phyloP scores from a whole-genome alignment of 441 rosid species.

The Arabidopsis hybrid region DNA sequence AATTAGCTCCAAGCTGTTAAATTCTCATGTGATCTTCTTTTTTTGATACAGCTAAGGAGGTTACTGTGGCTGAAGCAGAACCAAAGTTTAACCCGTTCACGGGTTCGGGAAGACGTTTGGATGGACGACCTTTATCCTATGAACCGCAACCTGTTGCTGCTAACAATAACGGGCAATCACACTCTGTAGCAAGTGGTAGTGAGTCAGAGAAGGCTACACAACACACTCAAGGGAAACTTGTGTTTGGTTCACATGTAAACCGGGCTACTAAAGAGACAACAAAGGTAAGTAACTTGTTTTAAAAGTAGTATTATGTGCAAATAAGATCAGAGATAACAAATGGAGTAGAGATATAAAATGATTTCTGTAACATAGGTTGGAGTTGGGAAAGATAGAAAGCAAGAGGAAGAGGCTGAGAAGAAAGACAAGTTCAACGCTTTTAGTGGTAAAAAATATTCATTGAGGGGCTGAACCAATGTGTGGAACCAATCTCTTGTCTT shows the following conservation, averaged over 20 bases:
- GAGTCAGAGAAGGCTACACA: conserved; percentile 51
- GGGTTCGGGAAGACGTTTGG: too few species aligned
- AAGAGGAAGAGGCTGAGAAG: conserved; percentile 55
- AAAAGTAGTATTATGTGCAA: too few species aligned
- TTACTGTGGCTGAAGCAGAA: conserved; percentile 51
- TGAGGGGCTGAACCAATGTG: conserved; percentile 53
- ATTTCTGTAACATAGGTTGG: conserved; percentile 20
- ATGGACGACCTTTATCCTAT: conserved; percentile 59
- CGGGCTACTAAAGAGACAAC: neutral
- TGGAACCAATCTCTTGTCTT: too few species aligned
- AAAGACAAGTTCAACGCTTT: conserved; percentile 84
- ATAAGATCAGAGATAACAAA: neutral
- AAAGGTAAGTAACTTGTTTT: neutral
- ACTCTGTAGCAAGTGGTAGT: conserved; percentile 50
- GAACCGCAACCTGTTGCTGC: conserved; percentile 45
- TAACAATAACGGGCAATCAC: conserved; percentile 52
- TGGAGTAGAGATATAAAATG: neutral
- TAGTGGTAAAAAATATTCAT: conserved; percentile 77
- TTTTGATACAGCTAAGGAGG: conserved; percentile 59
- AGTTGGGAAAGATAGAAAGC: conserved; percentile 44
- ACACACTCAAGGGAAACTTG: conserved; percentile 89
- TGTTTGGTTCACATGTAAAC: conserved; percentile 55
- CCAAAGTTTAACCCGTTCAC: conserved; percentile 55
- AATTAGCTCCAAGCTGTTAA: neutral
- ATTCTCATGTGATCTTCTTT: neutral